Base-by-base conservation (phyloP, 352 stramenopile species). In the Phytopythium cucurbitacearum region DNA sequence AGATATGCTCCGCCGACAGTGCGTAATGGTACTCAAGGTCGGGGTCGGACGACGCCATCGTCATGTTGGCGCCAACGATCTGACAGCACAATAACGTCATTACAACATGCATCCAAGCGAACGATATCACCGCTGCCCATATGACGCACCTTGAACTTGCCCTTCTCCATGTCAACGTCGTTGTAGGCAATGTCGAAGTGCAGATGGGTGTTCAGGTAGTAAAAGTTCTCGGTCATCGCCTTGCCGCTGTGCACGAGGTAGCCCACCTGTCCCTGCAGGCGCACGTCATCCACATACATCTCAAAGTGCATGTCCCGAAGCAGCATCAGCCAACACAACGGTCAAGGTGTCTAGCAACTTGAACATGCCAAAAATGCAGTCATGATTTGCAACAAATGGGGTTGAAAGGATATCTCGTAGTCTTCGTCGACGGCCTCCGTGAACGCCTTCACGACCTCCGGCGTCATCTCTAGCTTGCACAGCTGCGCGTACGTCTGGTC, bases 261-360 rank as follows among this genome's bases (percentile, higher is more conserved):
- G 36, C 95, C 96, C 34, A 99, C 81, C 63, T 98, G 98, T 21
- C 94, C 96, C 79, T 89, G 97, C 63, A 99, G 87, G 47, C 94
- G 95, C 47, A 99, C 79, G 79, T 98, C 96, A 70, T 99, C 96
- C 33, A 99, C 79, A 69, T 98, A 98, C 86, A 99, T 98, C 80
- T 99, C 95, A 73, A 98, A 98, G 70, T 76, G 44, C 41, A 39
- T 21, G 32, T 0, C 21, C 21, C 21, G 21, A 56, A 34, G 21
- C 47, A 40, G 5, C 66, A 93, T 21, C 12, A 60, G 33, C 39
- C 21, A 46, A 56, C 40, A 62, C 11, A 40, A 49, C 47, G 55
- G 62, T 64, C 47, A 74, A 71, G 59, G 55, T 57, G 55, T 45
- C 47, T 47, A 38, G 11, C 50, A 28, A 12, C 38, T 11, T 41